Evolutionary conservation across 306 rosid genomes (phyloP), one percentile per base, ranked within the genome.

Genomic region (Calophaca sinica): DNA sequence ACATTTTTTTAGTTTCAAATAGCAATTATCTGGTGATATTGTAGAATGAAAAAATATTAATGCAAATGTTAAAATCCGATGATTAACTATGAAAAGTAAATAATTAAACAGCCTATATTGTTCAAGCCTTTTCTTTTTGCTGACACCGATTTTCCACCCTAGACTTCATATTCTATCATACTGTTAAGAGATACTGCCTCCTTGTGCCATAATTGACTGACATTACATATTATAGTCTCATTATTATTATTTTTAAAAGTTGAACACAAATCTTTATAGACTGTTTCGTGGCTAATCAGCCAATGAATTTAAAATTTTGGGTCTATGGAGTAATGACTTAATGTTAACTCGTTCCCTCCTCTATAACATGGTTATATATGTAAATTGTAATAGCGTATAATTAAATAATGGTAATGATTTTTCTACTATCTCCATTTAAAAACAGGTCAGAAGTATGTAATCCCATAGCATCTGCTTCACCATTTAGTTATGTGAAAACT

Each of bases 381-480:
- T 52, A n/a, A n/a, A 39, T 6, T 5, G 9, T 41, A 6, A 31
- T 29, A 36, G 35, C 31, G 5, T 42, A 7, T 20, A 38, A 67
- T 26, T 45, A 39, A 79, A 52, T 33, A 20, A 20, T 76, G 54
- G 36, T 54, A 57, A 31, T 62, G 14, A 12, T 75, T 39, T 28
- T 74, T 52, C 13, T 68, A 66, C 33, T 53, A 9, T 62, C 4
- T 64, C 53, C 38, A 53, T 75, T 67, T 55, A 61, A 51, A 49
- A 65, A 32, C 88, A 94, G 97, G 86, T 90, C 97, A 63, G 90
- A 80, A 36, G 32, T 91, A 59, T 91, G 98, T 74, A 86, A 87
- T 61, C 96, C 98, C 15, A 82, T 83, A 74, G 83, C 85, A 50
- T 80, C 89, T n/a, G 79, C 86, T 0, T 49, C 86, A 36, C 83